Conservation (phyloP, 2,329 filamentous ascomycete genomes). For the Fusarium lyarnte region DNA sequence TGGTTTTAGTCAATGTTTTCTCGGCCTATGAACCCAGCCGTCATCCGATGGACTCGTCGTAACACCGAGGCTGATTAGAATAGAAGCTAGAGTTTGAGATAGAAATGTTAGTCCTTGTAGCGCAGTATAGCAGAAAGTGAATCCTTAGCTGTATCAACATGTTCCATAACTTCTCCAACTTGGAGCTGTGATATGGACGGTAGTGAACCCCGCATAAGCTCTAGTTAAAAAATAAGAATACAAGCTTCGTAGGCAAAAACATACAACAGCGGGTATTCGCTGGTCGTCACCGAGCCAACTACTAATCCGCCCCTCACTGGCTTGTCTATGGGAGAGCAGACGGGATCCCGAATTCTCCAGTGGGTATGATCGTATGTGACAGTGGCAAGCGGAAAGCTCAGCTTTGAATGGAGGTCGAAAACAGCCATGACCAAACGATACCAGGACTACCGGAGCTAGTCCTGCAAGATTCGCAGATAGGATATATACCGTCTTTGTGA, state of each 20-base stretch:
- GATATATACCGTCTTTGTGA: background rate
- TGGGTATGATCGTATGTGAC: background rate
- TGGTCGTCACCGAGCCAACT: background rate
- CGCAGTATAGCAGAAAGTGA: fast-evolving
- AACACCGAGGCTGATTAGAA: fast-evolving
- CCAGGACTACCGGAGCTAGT: fast-evolving
- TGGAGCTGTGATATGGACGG: fast-evolving
- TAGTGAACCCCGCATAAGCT: fast-evolving
- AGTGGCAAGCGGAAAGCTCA: fast-evolving
- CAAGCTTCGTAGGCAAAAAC: background rate
- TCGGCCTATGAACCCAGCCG: conserved; percentile 36
- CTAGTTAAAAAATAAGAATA: background rate
- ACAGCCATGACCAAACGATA: fast-evolving
- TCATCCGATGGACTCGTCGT: conserved; percentile 31
- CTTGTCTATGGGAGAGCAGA: conserved; percentile 1
- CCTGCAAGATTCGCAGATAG: fast-evolving
- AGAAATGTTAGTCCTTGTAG: fast-evolving
- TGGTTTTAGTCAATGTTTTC: conserved; percentile 34
- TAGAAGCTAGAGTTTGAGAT: fast-evolving
- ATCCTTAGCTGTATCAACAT: fast-evolving
- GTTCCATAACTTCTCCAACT: fast-evolving
- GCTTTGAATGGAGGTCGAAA: fast-evolving
- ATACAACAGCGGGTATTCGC: background rate
- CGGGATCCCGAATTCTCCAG: conserved; percentile 2
- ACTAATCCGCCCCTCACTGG: background rate